phyloP scores from a whole-genome alignment of 2,329 filamentous ascomycete genomes.

The Cordyceps militaris region DNA sequence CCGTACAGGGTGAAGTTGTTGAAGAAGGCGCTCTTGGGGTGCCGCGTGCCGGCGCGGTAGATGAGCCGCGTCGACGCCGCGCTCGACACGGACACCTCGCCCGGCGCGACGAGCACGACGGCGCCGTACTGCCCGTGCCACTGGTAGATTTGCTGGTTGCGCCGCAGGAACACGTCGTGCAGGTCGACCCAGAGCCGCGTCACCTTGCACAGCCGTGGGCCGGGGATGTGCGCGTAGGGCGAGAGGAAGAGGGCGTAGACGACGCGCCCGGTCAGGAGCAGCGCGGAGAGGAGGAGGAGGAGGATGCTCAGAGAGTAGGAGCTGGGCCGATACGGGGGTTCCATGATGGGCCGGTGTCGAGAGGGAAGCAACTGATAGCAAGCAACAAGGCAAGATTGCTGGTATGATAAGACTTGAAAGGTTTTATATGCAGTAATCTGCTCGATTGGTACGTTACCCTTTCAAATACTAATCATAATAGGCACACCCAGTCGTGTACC shows the following conservation, averaged over 20 bases:
- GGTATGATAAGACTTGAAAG: neutral
- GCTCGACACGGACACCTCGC: neutral
- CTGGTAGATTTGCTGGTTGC: slow-evolving; percentile 3
- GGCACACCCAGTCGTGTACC: neutral
- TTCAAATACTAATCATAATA: neutral
- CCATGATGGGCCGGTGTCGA: neutral
- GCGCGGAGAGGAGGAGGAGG: neutral
- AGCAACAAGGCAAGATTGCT: too few species aligned
- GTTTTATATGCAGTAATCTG: neutral
- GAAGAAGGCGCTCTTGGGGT: slow-evolving; percentile 3
- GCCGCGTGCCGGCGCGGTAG: slow-evolving; percentile 2
- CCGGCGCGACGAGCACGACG: neutral
- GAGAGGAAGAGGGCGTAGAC: neutral
- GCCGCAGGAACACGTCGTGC: neutral
- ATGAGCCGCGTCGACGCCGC: neutral
- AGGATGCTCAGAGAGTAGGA: neutral
- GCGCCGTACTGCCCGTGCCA: slow-evolving; percentile 5
- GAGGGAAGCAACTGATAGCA: neutral
- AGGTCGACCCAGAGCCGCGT: slow-evolving; percentile 6
- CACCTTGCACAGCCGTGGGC: neutral
- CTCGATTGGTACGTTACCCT: neutral
- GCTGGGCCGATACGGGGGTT: neutral
- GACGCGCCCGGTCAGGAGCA: neutral
- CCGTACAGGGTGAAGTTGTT: slow-evolving; percentile 8
- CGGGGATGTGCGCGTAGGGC: neutral